A percentile compares a stretch with the other conserved stretches of the same genome.
Conservation (phyloP, 805 yeast genomes). For the Monosporozyma unispora region DNA sequence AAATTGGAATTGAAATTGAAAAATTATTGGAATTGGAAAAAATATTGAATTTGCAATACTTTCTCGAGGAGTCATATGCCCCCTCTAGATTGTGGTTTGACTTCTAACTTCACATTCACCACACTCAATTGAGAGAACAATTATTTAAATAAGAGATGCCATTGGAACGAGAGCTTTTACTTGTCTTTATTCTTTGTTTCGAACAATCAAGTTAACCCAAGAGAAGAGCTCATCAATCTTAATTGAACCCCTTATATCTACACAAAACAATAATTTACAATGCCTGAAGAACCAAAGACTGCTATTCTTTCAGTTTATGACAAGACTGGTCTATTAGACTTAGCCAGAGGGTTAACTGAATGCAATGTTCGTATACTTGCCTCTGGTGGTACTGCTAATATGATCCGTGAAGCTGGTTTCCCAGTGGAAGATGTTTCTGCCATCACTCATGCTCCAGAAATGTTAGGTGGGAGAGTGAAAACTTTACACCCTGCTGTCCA, state of each 20-base stretch:
- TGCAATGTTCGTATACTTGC: conserved; percentile 88
- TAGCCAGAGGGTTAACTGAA: conserved; percentile 86
- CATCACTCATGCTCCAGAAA: conserved; percentile 96
- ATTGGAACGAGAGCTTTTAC: too few relatives aligned
- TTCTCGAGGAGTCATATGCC: too few relatives aligned
- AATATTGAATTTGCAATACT: too few relatives aligned
- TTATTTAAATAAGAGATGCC: too few relatives aligned
- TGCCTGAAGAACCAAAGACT: conserved; percentile 42
- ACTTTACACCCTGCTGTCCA: conserved; percentile 98
- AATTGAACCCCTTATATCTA: neutral
- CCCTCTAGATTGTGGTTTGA: too few relatives aligned
- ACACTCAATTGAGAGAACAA: too few relatives aligned
- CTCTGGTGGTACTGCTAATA: conserved; percentile 92
- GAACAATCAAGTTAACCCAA: neutral
- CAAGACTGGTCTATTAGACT: conserved; percentile 89
- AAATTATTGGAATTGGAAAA: too few relatives aligned
- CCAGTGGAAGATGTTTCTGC: conserved; percentile 91
- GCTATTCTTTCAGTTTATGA: conserved; percentile 95
- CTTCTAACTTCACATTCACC: too few relatives aligned
- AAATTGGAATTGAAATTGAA: too few relatives aligned
- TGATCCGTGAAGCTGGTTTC: conserved; percentile 95
- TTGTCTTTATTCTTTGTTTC: too few relatives aligned
- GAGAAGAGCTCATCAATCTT: neutral
- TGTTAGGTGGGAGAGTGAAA: conserved; percentile 97
- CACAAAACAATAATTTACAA: neutral